phyloP scores from a whole-genome alignment of 441 rosid species.

The Gossypium trilobum region DNA sequence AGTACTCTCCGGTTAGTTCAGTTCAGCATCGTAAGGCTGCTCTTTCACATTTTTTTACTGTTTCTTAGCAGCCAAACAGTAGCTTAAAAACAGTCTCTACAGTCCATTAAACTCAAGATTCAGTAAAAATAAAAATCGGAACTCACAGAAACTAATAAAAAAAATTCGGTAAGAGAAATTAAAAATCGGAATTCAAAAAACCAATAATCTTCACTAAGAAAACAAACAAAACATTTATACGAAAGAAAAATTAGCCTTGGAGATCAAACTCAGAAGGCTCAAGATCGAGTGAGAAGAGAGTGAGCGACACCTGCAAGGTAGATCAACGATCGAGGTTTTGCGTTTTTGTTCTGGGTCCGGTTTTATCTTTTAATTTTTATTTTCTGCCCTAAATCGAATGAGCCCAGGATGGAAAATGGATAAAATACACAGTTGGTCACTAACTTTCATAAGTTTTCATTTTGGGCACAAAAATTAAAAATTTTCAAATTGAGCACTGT shows the following conservation, averaged over 20 bases:
- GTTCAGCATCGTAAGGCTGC: neutral
- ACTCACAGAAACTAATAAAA: neutral
- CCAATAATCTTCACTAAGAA: neutral
- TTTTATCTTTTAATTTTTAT: neutral
- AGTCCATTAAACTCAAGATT: neutral
- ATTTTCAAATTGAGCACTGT: too few species aligned
- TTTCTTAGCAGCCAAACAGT: neutral
- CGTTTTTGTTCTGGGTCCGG: neutral
- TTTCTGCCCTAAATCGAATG: slow-evolving; percentile 32
- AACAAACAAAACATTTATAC: neutral
- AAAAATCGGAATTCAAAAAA: neutral
- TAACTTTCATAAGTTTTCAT: too few species aligned
- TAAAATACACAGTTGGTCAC: too few species aligned
- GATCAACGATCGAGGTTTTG: slow-evolving; percentile 24
- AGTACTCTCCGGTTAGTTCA: neutral
- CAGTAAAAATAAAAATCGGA: neutral
- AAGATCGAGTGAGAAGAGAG: slow-evolving; percentile 7
- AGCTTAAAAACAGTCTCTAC: neutral
- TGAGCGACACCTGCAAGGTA: slow-evolving; percentile 21
- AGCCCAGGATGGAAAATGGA: neutral
- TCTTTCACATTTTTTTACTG: neutral
- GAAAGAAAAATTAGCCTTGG: neutral
- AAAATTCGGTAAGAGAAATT: neutral
- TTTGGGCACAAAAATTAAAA: too few species aligned
- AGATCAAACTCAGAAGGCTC: slow-evolving; percentile 16